Percentiles rank a stretch among this genome's conserved stretches.
Conservation (phyloP, 129 eudicot species). For the Flaveria bidentis region DNA sequence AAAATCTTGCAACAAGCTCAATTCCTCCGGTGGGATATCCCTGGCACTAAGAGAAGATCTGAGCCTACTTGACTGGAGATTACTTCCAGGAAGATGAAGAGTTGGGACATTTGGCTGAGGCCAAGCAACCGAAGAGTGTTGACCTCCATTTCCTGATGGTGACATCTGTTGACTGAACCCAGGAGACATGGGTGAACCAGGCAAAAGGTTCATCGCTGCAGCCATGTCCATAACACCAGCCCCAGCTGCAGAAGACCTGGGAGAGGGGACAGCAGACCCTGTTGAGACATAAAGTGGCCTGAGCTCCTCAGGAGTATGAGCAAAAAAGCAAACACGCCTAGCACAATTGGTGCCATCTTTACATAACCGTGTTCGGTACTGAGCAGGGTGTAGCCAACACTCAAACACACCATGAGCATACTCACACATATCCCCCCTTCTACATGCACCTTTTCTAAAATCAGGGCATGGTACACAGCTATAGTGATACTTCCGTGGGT, state of each 20-base stretch:
- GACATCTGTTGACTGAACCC: slow-evolving; percentile 77
- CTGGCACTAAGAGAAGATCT: slow-evolving; percentile 89
- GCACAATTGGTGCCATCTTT: slow-evolving; percentile 81
- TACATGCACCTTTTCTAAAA: slow-evolving; percentile 80
- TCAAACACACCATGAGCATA: slow-evolving; percentile 96
- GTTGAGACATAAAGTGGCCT: slow-evolving; percentile 78
- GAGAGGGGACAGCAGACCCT: slow-evolving; percentile 89
- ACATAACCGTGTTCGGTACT: slow-evolving; percentile 78
- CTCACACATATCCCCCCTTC: slow-evolving; percentile 95
- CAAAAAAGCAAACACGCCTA: slow-evolving; percentile 83
- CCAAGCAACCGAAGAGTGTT: slow-evolving; percentile 64
- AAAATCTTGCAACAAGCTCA: slow-evolving; percentile 59
- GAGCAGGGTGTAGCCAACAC: slow-evolving; percentile 96
- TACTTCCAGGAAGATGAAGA: slow-evolving; percentile 88
- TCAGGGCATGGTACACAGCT: slow-evolving; percentile 95
- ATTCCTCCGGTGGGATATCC: slow-evolving; percentile 73
- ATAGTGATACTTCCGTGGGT: slow-evolving; percentile 83
- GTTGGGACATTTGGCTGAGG: slow-evolving; percentile 86
- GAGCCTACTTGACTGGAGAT: slow-evolving; percentile 80
- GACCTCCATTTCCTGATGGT: slow-evolving; percentile 56
- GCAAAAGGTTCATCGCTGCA: slow-evolving; percentile 76
- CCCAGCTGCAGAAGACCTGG: slow-evolving; percentile 63
- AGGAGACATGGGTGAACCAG: slow-evolving; percentile 97
- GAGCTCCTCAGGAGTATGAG: slow-evolving; percentile 77
- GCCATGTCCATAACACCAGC: slow-evolving; percentile 83